These are phyloP conservation scores for Pseudoscleropodium purum DNA, from an alignment of 225 moss, liverwort and hornwort genomes.

Conservation along the genomic window DNA sequence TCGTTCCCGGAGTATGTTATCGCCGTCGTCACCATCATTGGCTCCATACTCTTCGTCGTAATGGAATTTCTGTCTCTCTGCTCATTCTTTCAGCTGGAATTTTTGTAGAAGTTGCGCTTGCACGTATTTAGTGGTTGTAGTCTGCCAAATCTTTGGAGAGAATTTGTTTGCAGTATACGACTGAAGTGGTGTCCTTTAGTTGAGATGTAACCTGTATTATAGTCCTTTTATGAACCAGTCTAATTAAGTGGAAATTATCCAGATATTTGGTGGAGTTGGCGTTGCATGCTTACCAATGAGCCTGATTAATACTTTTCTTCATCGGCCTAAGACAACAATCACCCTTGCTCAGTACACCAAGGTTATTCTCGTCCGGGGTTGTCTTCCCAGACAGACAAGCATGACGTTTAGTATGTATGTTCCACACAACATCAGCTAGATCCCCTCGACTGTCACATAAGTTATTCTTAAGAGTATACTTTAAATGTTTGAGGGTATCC, in stretches of 20 bases:
- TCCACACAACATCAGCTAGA: not conserved
- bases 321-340: constrained; percentile 74
- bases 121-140: fast-evolving
- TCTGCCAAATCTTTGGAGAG: not conserved
- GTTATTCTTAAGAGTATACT: not conserved
- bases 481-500: not conserved
- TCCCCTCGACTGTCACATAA: not conserved
- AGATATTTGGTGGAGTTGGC: constrained; percentile 93
- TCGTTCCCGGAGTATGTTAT: constrained; percentile 80
- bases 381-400: not conserved
- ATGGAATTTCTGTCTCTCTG: not conserved
- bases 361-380: not conserved
- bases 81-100: not conserved
- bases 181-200: not conserved
- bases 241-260: not conserved
- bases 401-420: not conserved
- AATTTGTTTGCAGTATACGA: not conserved
- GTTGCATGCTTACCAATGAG: constrained; percentile 78
- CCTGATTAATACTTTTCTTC: constrained; percentile 62
- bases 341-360: constrained; percentile 44
- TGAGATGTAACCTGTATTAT: not conserved
- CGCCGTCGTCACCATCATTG: constrained; percentile 74
- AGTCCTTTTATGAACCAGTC: not conserved
- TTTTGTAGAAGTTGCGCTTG: not conserved
- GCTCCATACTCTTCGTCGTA: constrained; percentile 76